Conservation (phyloP, 2,329 filamentous ascomycete species). For the Aureobasidium zeae region DNA sequence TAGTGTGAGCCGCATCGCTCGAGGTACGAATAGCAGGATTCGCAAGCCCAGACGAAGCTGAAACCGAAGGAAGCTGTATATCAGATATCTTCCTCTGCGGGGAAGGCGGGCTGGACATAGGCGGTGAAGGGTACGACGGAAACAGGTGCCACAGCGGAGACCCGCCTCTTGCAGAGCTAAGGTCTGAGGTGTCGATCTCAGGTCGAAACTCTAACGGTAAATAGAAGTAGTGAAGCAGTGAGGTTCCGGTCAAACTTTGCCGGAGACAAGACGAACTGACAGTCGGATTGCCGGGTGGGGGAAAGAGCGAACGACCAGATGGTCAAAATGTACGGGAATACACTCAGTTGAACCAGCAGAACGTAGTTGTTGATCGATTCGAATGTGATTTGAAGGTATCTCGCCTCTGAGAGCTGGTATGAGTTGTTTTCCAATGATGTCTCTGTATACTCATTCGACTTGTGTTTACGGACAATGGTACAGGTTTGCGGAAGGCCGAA, state of each 20-base stretch:
- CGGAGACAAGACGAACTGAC: constrained; percentile 3
- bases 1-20: background rate
- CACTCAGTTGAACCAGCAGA: background rate
- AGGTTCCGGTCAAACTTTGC: constrained; percentile 14
- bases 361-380: background rate
- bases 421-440: background rate
- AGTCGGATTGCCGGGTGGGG: constrained; percentile 7
- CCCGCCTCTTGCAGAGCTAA: constrained; percentile 4
- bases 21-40: constrained; percentile 2
- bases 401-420: background rate
- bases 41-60: constrained; percentile 4
- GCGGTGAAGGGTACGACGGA: constrained; percentile 38
- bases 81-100: constrained; percentile 24
- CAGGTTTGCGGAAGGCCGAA: constrained; percentile 7
- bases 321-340: background rate
- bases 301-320: constrained; percentile 9
- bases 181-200: constrained; percentile 9
- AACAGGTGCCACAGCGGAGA: constrained; percentile 12
- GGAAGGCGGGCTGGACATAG: constrained; percentile 44
- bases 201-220: constrained; percentile 8
- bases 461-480: constrained; percentile 10
- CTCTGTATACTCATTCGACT: background rate
- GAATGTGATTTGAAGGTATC: background rate
- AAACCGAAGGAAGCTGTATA: constrained; percentile 3
- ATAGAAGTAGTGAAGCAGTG: constrained; percentile 10